Percentiles rank a stretch among this genome's conserved stretches.
phyloP scores from a whole-genome alignment of 768 basidiomycete species.

The Collybiopsis luxurians region DNA sequence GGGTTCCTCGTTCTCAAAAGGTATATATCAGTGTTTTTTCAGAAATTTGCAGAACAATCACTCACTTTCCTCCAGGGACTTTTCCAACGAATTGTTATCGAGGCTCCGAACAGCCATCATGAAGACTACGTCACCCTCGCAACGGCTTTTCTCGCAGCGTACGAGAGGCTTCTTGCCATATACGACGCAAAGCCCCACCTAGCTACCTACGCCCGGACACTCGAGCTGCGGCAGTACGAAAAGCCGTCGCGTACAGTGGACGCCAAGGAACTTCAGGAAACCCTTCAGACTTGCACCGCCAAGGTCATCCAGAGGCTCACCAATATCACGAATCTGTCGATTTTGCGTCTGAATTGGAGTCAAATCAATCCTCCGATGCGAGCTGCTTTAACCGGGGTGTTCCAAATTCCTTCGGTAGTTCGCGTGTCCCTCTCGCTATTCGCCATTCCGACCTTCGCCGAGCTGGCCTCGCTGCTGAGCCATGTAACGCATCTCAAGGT shows the following conservation, averaged over 20 bases:
- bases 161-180: background rate
- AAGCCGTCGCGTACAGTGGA: background rate
- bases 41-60: no score
- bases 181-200: background rate
- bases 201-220: background rate
- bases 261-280: background rate
- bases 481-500: background rate
- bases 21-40: no score
- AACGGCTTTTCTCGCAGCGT: background rate
- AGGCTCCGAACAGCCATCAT: background rate
- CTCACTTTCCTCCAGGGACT: no score
- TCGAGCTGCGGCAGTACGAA: background rate
- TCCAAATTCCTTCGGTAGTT: background rate
- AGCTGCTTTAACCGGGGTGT: background rate
- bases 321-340: background rate
- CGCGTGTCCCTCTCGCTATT: background rate
- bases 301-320: background rate
- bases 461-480: background rate
- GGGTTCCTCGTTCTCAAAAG: slow-evolving; percentile 11
- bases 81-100: slow-evolving; percentile 7
- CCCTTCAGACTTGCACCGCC: background rate
- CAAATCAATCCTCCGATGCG: background rate
- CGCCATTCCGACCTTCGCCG: background rate
- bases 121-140: background rate
- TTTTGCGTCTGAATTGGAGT: background rate